phyloP scores from a whole-genome alignment of 73 alveolate genomes.

The Tetrahymena malaccensis region DNA sequence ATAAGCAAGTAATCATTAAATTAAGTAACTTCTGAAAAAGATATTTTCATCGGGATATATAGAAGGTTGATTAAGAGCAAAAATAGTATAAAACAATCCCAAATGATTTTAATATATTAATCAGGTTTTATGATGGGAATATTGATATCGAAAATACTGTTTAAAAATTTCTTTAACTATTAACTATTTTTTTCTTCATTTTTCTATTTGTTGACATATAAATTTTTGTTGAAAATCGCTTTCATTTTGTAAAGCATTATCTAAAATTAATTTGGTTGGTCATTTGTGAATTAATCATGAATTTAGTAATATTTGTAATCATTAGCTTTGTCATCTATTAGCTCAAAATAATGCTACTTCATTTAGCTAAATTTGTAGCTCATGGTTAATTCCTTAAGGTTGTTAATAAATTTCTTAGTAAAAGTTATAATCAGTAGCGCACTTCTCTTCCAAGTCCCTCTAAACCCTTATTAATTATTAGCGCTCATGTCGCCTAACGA shows the following conservation, averaged over 20 bases:
- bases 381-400: not conserved
- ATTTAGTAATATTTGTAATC: not conserved
- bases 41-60: constrained; percentile 22
- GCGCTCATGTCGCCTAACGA: not conserved
- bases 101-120: constrained; percentile 7
- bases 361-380: not conserved
- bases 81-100: constrained; percentile 21
- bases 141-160: not conserved
- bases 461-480: not conserved
- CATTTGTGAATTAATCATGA: not conserved
- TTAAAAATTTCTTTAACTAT: not conserved
- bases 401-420: not conserved
- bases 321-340: not conserved
- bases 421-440: not conserved
- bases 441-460: not conserved
- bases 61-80: constrained; percentile 8
- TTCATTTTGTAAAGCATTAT: not conserved
- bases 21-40: constrained; percentile 5
- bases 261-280: not conserved
- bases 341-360: not conserved
- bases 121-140: not conserved
- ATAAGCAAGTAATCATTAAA: constrained; percentile 1
- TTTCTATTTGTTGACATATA: not conserved
- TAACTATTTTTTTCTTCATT: not conserved
- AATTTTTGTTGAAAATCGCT: not conserved